phyloP scores from a whole-genome alignment of 2,329 filamentous ascomycete genomes.

The Phaeoacremonium minimum region DNA sequence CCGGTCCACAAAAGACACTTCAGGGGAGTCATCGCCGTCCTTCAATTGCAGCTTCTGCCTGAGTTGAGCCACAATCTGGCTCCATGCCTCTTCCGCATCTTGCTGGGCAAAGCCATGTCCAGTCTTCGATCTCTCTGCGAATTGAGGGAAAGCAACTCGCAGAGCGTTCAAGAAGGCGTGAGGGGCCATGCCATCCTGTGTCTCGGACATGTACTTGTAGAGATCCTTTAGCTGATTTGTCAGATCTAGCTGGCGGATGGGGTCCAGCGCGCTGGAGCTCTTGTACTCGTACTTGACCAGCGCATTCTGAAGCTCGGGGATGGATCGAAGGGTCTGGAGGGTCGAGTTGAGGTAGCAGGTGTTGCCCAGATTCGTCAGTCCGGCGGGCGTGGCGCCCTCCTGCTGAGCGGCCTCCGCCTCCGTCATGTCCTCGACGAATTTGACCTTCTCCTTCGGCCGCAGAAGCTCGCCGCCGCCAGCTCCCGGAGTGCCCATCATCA shows the following conservation, averaged over 20 bases:
- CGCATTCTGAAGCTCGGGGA: slow-evolving; percentile 85
- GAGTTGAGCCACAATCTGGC: slow-evolving; percentile 83
- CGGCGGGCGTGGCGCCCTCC: slow-evolving; percentile 80
- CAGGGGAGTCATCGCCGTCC: slow-evolving; percentile 39
- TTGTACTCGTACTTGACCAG: slow-evolving; percentile 61
- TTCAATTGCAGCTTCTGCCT: slow-evolving; percentile 71
- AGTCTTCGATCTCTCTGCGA: slow-evolving; percentile 81
- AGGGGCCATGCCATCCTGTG: slow-evolving; percentile 81
- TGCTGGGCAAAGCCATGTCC: slow-evolving; percentile 91
- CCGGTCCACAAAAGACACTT: slow-evolving; percentile 77
- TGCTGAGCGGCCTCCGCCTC: slow-evolving; percentile 83
- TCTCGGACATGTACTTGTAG: slow-evolving; percentile 86
- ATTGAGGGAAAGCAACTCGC: slow-evolving; percentile 80
- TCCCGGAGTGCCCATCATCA: slow-evolving; percentile 93
- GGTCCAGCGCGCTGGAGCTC: slow-evolving; percentile 15
- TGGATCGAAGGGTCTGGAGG: slow-evolving; percentile 81
- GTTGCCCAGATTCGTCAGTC: slow-evolving; percentile 89
- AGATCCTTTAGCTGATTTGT: slow-evolving; percentile 74
- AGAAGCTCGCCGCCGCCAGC: slow-evolving; percentile 56
- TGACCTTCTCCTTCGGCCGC: slow-evolving; percentile 75
- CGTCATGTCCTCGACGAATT: slow-evolving; percentile 96
- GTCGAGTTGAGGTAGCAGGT: slow-evolving; percentile 99
- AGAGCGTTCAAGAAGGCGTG: slow-evolving; percentile 78
- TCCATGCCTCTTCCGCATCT: slow-evolving; percentile 98
- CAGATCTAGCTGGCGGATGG: slow-evolving; percentile 60